Evolutionary conservation across 2,329 filamentous ascomycete genomes (phyloP).

Genomic region (Ophiostoma sp.): DNA sequence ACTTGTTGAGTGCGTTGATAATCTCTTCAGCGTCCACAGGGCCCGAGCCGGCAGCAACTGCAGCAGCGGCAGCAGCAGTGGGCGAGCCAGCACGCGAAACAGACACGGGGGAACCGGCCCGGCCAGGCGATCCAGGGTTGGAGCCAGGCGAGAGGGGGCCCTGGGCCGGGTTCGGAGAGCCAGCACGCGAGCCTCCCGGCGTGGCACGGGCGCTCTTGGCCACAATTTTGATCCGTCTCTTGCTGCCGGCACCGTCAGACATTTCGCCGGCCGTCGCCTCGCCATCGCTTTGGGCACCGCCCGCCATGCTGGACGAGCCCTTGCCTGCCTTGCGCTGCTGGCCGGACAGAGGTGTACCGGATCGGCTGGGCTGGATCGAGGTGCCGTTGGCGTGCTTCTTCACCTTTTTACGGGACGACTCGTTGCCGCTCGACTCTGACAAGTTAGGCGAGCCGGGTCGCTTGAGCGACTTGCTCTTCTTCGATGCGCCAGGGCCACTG

Average conservation of each 20-base stretch:
- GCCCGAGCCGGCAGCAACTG: constrained; percentile 23
- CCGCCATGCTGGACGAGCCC: constrained; percentile 38
- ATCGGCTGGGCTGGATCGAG: constrained; percentile 48
- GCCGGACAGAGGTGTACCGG: constrained; percentile 50
- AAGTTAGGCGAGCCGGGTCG: constrained; percentile 78
- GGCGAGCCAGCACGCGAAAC: constrained; percentile 30
- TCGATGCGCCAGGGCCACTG: constrained; percentile 33
- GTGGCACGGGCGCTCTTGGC: constrained; percentile 44
- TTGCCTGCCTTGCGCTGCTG: constrained; percentile 37
- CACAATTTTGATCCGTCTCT: constrained; percentile 52
- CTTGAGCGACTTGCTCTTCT: constrained; percentile 64
- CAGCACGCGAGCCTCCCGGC: constrained; percentile 55
- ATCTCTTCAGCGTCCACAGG: constrained; percentile 49
- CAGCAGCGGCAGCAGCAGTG: background rate
- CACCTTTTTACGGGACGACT: constrained; percentile 73
- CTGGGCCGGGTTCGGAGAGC: constrained; percentile 49
- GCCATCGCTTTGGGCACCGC: constrained; percentile 60
- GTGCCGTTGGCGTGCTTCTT: constrained; percentile 53
- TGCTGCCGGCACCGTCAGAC: constrained; percentile 47
- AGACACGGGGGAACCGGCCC: constrained; percentile 25
- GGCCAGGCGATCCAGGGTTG: constrained; percentile 26
- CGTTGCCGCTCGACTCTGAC: constrained; percentile 87
- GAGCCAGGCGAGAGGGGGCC: constrained; percentile 20
- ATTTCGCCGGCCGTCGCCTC: constrained; percentile 65
- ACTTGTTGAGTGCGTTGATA: constrained; percentile 46